Base-by-base conservation (phyloP, 306 rosid genomes). In the Morella rubra region DNA sequence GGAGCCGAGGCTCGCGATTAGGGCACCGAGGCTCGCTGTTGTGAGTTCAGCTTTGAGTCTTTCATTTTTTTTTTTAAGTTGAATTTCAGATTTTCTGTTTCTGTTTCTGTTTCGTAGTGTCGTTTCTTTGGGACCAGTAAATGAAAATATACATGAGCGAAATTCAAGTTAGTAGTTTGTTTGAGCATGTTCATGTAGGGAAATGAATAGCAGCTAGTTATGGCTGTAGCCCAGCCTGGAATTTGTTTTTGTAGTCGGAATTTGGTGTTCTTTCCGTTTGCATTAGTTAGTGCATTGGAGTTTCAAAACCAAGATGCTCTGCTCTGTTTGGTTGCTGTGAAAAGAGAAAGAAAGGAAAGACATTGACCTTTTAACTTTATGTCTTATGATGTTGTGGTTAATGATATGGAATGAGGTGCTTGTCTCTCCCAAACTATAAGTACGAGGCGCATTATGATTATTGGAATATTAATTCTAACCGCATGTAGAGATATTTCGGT, bases 21-120 rank as follows among this genome's bases (percentile, higher is more conserved):
- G 99, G 66, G 76, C 87, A 15, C 97, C 99, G 4, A 84, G 96
- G 76, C 80, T 95, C 64, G 99, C 99, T 82, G 82, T 95, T 19
- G 99, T 95, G 81, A 91, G 99, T 89, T 79, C 69, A 9, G 5
- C 81, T 73, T 54, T 19, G 37, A 7, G 5, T 76, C 65, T 74
- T 76, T 2, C 3, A 32, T 32, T 61, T 49, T 62, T 75, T 64
- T 44, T 19, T 75, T 59, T 1, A 55, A 44, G 72, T 49, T 67
- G 50, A 24, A 74, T 11, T 27, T 56, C 8, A 55, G 46, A 18
- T 62, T 78, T n/a, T 45, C 53, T 69, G 12, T 52, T 40, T 40
- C 0, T 6, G 50, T 66, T 53, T 44, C 42, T 77, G 13, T 73
- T 75, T 20, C 37, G 37, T 2, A 32, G 37, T 2, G 3, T 32